Percentiles rank a stretch among this genome's conserved stretches.
phyloP scores from a whole-genome alignment of 192 early-diverging fungal species.

The Mycoemilia scoparia region DNA sequence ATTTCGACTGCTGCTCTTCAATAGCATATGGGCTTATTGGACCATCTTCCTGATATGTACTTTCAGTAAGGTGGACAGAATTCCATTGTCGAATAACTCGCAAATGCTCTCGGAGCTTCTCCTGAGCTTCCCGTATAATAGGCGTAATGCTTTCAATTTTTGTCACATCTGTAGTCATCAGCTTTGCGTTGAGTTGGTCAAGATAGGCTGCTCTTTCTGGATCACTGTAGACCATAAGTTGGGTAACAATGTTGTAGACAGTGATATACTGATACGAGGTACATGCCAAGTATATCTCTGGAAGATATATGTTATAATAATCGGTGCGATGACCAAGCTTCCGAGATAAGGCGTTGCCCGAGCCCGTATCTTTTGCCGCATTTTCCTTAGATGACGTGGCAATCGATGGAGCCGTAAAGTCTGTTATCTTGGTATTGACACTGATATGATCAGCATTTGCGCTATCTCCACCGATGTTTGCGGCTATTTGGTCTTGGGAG shows the following conservation, averaged over 20 bases:
- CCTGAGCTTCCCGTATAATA: slow-evolving; percentile 21
- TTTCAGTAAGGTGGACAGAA: slow-evolving; percentile 13
- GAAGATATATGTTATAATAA: slow-evolving; percentile 49
- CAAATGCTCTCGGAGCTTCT: slow-evolving; percentile 21
- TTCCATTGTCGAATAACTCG: slow-evolving; percentile 28
- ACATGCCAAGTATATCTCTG: slow-evolving; percentile 48
- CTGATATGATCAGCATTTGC: no score
- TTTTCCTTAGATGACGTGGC: no score
- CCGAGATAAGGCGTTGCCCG: no score
- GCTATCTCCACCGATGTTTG: no score
- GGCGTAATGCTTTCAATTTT: slow-evolving; percentile 34
- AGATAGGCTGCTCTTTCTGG: slow-evolving; percentile 53
- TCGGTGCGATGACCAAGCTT: slow-evolving; percentile 46
- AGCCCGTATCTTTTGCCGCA: no score
- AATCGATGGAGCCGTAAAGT: no score
- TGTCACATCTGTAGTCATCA: slow-evolving; percentile 61
- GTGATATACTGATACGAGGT: slow-evolving; percentile 59
- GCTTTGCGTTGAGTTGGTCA: slow-evolving; percentile 53
- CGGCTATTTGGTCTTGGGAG: no score
- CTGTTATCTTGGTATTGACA: no score
- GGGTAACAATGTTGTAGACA: slow-evolving; percentile 52
- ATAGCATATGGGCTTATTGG: slow-evolving; percentile 1
- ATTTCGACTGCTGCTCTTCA: slow-evolving; percentile 7
- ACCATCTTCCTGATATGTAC: neutral
- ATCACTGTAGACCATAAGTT: slow-evolving; percentile 69